These are phyloP conservation scores for Fremontodendron californicum DNA, from an alignment of 345 rosid species.

Conservation along the genomic window DNA sequence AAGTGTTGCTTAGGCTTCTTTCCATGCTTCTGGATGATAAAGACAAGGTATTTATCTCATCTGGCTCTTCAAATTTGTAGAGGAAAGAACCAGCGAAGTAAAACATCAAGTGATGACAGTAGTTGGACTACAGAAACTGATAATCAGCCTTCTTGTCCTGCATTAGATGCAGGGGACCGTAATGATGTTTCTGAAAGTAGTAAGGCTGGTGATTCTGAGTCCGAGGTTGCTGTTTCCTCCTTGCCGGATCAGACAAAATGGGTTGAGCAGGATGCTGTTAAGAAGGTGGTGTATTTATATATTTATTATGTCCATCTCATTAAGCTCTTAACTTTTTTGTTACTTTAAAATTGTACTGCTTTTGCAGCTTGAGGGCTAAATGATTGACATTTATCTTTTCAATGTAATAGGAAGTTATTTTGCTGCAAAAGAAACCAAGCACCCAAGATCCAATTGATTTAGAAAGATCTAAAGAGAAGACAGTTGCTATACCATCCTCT, in stretches of 20 bases:
- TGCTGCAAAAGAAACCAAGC: slow-evolving; percentile 31
- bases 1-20: background rate
- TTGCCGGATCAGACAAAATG: slow-evolving; percentile 33
- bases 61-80: slow-evolving; percentile 29
- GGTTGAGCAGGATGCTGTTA: slow-evolving; percentile 35
- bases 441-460: slow-evolving; percentile 38
- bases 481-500: slow-evolving; percentile 46
- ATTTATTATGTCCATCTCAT: background rate
- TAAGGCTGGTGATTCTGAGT: slow-evolving; percentile 45
- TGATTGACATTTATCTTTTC: slow-evolving; percentile 11
- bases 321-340: background rate
- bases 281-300: slow-evolving; percentile 40
- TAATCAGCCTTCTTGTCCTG: slow-evolving; percentile 40
- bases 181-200: slow-evolving; percentile 42
- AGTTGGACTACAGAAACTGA: slow-evolving; percentile 45
- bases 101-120: slow-evolving; percentile 37
- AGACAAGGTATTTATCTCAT: slow-evolving; percentile 13
- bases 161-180: slow-evolving; percentile 36
- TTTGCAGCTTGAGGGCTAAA: background rate
- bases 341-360: background rate
- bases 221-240: slow-evolving; percentile 33
- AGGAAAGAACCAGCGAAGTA: slow-evolving; percentile 46
- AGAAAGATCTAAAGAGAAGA: slow-evolving; percentile 62
- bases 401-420: slow-evolving; percentile 27
- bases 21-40: background rate